Conservation (phyloP, 495 filamentous ascomycete species). For the Penicillium pancosmium region DNA sequence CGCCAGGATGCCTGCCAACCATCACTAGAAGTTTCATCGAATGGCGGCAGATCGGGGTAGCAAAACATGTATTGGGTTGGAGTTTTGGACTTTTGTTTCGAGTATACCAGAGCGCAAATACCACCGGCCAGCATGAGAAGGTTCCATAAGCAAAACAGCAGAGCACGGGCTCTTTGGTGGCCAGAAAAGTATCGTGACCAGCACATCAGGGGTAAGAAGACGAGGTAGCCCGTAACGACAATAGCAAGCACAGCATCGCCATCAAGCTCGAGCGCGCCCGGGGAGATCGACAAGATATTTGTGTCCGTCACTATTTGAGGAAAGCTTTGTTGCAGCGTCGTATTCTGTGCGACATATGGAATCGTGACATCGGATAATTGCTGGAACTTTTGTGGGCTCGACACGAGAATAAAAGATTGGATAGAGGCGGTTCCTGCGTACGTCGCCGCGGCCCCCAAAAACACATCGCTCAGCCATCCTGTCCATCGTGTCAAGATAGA, state of each 20-base stretch:
- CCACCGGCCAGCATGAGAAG: slow-evolving; percentile 36
- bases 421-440: slow-evolving; percentile 42
- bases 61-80: slow-evolving; percentile 40
- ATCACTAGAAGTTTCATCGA: slow-evolving; percentile 25
- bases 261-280: slow-evolving; percentile 36
- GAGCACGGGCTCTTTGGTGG: slow-evolving; percentile 24
- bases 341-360: slow-evolving; percentile 25
- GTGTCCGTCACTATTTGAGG: slow-evolving; percentile 29
- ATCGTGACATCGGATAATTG: slow-evolving; percentile 26
- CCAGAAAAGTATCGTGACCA: slow-evolving; percentile 35
- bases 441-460: slow-evolving; percentile 36
- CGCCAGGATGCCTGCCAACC: slow-evolving; percentile 32
- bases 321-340: slow-evolving; percentile 22
- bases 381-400: slow-evolving; percentile 15
- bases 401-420: slow-evolving; percentile 37
- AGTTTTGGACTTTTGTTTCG: slow-evolving; percentile 13
- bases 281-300: slow-evolving; percentile 22
- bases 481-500: slow-evolving; percentile 38
- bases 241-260: slow-evolving; percentile 40
- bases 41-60: slow-evolving; percentile 30
- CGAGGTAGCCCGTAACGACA: slow-evolving; percentile 41
- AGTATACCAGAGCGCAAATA: slow-evolving; percentile 32
- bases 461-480: slow-evolving; percentile 37
- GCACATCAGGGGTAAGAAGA: slow-evolving; percentile 40
- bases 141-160: slow-evolving; percentile 38